A percentile compares a stretch with the other conserved stretches of the same genome.
Evolutionary conservation across 139 green algal species (phyloP).

Genomic region (Micromonas commoda): DNA sequence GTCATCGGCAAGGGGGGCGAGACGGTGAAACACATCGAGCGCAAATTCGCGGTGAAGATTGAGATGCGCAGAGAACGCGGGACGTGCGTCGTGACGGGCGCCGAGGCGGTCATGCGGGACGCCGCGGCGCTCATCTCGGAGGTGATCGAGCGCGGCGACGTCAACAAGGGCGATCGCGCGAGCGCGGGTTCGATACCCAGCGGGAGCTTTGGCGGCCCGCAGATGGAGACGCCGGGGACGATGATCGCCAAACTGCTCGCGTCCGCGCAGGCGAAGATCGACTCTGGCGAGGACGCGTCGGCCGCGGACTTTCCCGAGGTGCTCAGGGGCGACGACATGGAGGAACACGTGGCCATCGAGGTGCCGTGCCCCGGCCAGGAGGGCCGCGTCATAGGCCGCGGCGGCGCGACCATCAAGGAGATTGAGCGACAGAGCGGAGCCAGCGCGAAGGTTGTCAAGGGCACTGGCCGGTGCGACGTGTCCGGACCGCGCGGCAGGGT

Average conservation of each 20-base stretch:
- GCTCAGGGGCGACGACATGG: neutral
- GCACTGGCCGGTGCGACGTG: neutral
- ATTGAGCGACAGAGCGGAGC: neutral
- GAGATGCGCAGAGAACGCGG: neutral
- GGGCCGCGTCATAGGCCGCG: constrained; percentile 11
- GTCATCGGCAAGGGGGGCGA: constrained; percentile 11
- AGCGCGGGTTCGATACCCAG: no score
- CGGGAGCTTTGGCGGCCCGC: no score
- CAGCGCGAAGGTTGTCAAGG: neutral
- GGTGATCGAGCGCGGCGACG: neutral
- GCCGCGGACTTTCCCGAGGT: neutral
- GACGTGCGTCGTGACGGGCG: neutral
- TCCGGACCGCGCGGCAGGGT: neutral
- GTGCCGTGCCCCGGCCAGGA: constrained; percentile 19
- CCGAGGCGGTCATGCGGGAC: neutral
- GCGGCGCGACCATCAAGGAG: constrained; percentile 13
- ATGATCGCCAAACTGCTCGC: neutral
- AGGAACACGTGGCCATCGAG: neutral
- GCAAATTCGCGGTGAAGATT: neutral
- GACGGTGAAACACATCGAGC: constrained; percentile 18
- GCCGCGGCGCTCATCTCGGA: neutral
- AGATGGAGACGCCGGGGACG: no score
- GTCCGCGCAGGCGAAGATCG: neutral
- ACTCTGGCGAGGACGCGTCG: neutral
- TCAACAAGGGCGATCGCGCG: neutral